Evolutionary conservation across 176 grass and related monocot genomes (phyloP).

Genomic region (Tillandsia fasciculata): DNA sequence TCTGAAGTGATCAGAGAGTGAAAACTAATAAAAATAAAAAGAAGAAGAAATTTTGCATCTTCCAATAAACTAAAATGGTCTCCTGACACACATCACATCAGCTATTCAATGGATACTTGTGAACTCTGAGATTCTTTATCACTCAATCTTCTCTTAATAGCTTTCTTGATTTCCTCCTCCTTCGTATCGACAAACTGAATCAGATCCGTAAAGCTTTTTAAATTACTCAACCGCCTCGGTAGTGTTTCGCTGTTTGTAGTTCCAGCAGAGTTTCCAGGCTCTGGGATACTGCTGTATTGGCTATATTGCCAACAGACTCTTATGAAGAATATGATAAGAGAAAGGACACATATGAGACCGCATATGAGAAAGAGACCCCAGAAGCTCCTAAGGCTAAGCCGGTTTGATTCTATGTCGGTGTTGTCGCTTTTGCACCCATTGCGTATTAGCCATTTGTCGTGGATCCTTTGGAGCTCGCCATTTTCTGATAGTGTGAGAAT

Average conservation of each 20-base stretch:
- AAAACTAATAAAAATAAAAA: too few relatives aligned
- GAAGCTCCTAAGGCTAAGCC: slow-evolving; percentile 59
- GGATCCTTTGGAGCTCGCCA: slow-evolving; percentile 74
- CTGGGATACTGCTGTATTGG: slow-evolving; percentile 17
- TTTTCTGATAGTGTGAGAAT: slow-evolving; percentile 83
- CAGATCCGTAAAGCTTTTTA: slow-evolving; percentile 51
- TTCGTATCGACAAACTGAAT: slow-evolving; percentile 58
- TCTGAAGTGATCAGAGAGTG: too few relatives aligned
- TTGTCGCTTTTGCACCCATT: slow-evolving; percentile 39
- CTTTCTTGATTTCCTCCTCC: slow-evolving; percentile 34
- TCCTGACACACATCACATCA: not conserved
- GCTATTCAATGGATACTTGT: slow-evolving; percentile 15
- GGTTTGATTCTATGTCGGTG: slow-evolving; percentile 30
- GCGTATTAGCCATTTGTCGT: slow-evolving; percentile 48
- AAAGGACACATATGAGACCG: slow-evolving; percentile 39
- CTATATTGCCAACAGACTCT: slow-evolving; percentile 44
- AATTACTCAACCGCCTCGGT: slow-evolving; percentile 11
- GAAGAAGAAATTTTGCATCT: too few relatives aligned
- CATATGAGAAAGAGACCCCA: slow-evolving; percentile 78
- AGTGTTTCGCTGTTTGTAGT: not conserved
- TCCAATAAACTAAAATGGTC: not conserved
- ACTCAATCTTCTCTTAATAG: slow-evolving; percentile 30
- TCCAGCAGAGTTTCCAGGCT: not conserved
- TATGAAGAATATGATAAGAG: slow-evolving; percentile 41
- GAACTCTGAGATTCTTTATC: slow-evolving; percentile 46